Base-by-base conservation (phyloP, 106 monocot genomes). In the Dioscorea zingiberensis region DNA sequence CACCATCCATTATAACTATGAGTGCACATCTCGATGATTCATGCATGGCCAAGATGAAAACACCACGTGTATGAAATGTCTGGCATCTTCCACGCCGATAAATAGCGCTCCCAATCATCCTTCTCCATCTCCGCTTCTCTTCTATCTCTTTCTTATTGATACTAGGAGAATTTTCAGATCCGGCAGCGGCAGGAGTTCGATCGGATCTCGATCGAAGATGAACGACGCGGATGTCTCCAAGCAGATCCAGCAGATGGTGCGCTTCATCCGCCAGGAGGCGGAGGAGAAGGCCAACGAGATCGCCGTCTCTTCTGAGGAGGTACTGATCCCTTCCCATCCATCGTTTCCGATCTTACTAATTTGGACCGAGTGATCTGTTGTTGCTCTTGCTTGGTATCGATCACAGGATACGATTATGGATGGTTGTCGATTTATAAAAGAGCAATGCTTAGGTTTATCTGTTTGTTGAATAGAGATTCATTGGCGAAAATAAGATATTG, bases 271-370 rank as follows among this genome's bases (percentile, higher is more conserved):
- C 74, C 88, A 88, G 78, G 88, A 88, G 78, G 88, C 88, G 7
- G 88, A 88, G 77, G 88, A 84, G 72, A 88, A 88, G 81, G 88
- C 88, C 69, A 88, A 78, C 78, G 88, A 88, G 84, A 88, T 88
- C 84, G 78, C 81, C 55, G 81, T 84, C 58, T 81, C 84, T 24
- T 78, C 88, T 29, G 88, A 88, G 58, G 88, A 88, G 84, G 88
- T 87, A 8, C 7, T 54, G 32, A n/a, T 54, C 53, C 38, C 17
- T 59, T 12, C 27, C 51, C 18, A 3, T 55, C 55, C 25, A 4
- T 66, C 27, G 17, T 30, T 28, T 17, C 12, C 25, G 1, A 13
- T 56, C 21, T 29, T 54, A 15, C 9, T 19, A 14, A 18, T 8
- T 32, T 44, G 16, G 65, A n/a, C 19, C 25, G 13, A 0, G 1